phyloP scores from a whole-genome alignment of 305 asterid species.

The Fraxinus floribunda region DNA sequence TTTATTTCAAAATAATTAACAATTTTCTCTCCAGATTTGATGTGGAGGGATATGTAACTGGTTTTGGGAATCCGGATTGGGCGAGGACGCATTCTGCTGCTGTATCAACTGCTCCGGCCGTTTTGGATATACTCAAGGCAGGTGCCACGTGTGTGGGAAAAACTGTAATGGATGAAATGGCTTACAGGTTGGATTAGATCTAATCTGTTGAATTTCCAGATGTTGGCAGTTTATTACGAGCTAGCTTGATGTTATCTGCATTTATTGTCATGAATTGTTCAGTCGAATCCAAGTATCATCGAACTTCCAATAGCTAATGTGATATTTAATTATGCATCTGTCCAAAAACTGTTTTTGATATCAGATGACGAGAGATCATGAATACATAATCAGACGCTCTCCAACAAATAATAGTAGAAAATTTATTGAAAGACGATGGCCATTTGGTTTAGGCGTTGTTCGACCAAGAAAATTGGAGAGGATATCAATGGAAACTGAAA shows the following conservation, averaged over 20 bases:
- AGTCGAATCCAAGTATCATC: neutral
- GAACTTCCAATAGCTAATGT: neutral
- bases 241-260: neutral
- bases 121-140: conserved; percentile 56
- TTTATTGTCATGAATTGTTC: neutral
- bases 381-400: neutral
- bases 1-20: neutral
- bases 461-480: neutral
- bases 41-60: conserved; percentile 66
- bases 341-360: neutral
- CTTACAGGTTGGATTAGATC: conserved; percentile 59
- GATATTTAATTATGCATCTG: neutral
- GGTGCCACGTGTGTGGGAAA: conserved; percentile 82
- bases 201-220: neutral
- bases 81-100: conserved; percentile 74
- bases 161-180: conserved; percentile 96
- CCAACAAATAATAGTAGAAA: too few relatives aligned
- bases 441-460: neutral
- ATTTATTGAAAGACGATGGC: too few relatives aligned
- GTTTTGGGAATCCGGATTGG: conserved; percentile 92
- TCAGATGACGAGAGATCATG: neutral
- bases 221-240: neutral
- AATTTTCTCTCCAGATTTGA: conserved; percentile 50
- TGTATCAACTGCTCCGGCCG: conserved; percentile 59
- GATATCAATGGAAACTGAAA: neutral